Evolutionary conservation across 2,329 filamentous ascomycete genomes (phyloP).

Genomic region (Drechslerella stenobrocha): DNA sequence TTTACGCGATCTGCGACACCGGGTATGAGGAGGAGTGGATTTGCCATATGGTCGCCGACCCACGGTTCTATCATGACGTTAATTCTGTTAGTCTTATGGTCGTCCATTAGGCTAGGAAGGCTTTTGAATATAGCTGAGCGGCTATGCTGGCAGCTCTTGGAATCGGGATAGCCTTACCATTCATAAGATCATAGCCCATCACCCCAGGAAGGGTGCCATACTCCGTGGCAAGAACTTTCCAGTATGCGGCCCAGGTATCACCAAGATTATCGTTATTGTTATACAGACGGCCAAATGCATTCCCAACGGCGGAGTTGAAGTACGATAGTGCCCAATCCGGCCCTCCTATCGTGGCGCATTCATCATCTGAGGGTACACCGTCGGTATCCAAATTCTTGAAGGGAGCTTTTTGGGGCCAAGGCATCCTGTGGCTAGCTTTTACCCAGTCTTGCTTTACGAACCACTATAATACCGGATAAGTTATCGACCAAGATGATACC

Average conservation of each 20-base stretch:
- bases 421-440: slow-evolving; percentile 29
- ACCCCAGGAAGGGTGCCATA: slow-evolving; percentile 23
- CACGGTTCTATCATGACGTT: slow-evolving; percentile 27
- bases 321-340: slow-evolving; percentile 35
- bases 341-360: slow-evolving; percentile 31
- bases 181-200: slow-evolving; percentile 48
- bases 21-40: slow-evolving; percentile 36
- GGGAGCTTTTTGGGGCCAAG: slow-evolving; percentile 31
- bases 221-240: slow-evolving; percentile 34
- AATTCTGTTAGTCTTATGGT: neutral
- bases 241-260: slow-evolving; percentile 42
- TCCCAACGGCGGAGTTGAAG: slow-evolving; percentile 36
- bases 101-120: too few species aligned
- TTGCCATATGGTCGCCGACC: slow-evolving; percentile 45
- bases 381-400: slow-evolving; percentile 23
- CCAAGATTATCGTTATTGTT: slow-evolving; percentile 46
- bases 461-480: slow-evolving; percentile 21
- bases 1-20: slow-evolving; percentile 29
- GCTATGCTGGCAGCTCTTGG: neutral
- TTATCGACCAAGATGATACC: neutral
- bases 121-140: too few species aligned
- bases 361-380: slow-evolving; percentile 35
- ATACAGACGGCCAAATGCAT: slow-evolving; percentile 43
- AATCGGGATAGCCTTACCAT: slow-evolving; percentile 19
- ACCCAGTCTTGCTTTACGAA: slow-evolving; percentile 48